Evolutionary conservation across 441 rosid genomes (phyloP), one percentile per base, ranked within the genome.

Genomic region (Codiaeum variegatum): DNA sequence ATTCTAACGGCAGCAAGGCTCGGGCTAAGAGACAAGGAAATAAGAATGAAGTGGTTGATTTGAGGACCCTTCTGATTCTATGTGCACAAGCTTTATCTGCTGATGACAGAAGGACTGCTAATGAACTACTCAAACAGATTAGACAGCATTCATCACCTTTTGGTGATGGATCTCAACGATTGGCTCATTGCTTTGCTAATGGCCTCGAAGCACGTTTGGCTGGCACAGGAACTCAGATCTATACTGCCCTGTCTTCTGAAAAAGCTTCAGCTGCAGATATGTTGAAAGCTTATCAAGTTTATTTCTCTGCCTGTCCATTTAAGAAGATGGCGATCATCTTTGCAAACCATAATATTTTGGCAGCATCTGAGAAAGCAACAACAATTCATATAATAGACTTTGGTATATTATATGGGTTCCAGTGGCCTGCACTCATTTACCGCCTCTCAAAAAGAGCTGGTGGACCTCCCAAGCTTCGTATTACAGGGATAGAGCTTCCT

Each of bases 131-230:
- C 40, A 88, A 78, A 80, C 85, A 86, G 81, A 84, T 94, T 67
- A 88, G 88, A 83, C 92, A 83, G 76, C 84, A 91, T 68, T 87
- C 97, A 74, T 92, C 89, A 0, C 85, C 90, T 69, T 63, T 76
- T 13, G 97, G 98, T 9, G 93, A 92, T 78, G 97, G 96, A 1
- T 79, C 91, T 79, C 97, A 90, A 82, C 87, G 98, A 62, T 71
- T 90, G 70, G 94, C 97, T 62, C 96, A 89, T 75, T 85, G 75
- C 71, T 92, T 94, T 52, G 91, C 94, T 8, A 82, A 88, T 75
- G 89, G 87, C 58, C 96, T 94, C 32, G 91, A 94, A 80, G 96
- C 97, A 32, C 91, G 97, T 61, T 69, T 94, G 68, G 85, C 79
- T 13, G 94, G 99, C 47, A 87, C 83, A 34, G 96, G 98, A 75